Conservation (phyloP, 2,329 filamentous ascomycete genomes). For the Pyrenochaeta sp. region DNA sequence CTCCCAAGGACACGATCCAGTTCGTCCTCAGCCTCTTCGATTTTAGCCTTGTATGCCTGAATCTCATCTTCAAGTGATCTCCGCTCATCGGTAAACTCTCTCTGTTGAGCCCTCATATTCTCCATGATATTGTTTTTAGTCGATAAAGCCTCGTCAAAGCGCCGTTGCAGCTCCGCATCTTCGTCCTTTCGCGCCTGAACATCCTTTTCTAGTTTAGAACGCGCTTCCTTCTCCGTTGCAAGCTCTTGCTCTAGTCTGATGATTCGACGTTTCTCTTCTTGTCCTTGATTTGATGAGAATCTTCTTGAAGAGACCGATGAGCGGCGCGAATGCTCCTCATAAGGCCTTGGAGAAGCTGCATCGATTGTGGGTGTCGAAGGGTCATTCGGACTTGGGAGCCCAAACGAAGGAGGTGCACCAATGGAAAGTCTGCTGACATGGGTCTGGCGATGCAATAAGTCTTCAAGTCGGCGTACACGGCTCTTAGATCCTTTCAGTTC, state of each 20-base stretch:
- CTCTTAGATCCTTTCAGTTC: conserved; percentile 89
- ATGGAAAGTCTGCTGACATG: conserved; percentile 62
- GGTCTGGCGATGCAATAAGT: conserved; percentile 84
- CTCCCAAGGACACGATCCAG: conserved; percentile 84
- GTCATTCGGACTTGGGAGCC: conserved; percentile 42
- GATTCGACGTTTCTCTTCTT: conserved; percentile 69
- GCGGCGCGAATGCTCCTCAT: conserved; percentile 61
- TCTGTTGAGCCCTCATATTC: conserved; percentile 91
- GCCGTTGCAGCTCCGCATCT: conserved; percentile 69
- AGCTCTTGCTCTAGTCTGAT: conserved; percentile 80
- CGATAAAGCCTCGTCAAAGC: conserved; percentile 84
- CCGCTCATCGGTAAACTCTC: conserved; percentile 85
- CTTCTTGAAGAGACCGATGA: conserved; percentile 68
- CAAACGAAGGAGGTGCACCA: conserved; percentile 52
- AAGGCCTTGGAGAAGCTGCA: conserved; percentile 40
- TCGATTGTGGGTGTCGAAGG: conserved; percentile 49
- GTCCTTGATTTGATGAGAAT: conserved; percentile 66
- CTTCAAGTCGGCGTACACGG: conserved; percentile 87
- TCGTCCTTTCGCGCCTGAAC: conserved; percentile 62
- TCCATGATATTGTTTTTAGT: conserved; percentile 93
- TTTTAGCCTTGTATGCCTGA: conserved; percentile 73
- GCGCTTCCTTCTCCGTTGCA: conserved; percentile 72
- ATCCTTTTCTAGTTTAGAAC: conserved; percentile 73
- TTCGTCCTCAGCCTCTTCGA: conserved; percentile 92
- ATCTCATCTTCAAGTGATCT: conserved; percentile 84